Base-by-base conservation (phyloP, 768 basidiomycete genomes). In the Rhizopogon vinicolor region DNA sequence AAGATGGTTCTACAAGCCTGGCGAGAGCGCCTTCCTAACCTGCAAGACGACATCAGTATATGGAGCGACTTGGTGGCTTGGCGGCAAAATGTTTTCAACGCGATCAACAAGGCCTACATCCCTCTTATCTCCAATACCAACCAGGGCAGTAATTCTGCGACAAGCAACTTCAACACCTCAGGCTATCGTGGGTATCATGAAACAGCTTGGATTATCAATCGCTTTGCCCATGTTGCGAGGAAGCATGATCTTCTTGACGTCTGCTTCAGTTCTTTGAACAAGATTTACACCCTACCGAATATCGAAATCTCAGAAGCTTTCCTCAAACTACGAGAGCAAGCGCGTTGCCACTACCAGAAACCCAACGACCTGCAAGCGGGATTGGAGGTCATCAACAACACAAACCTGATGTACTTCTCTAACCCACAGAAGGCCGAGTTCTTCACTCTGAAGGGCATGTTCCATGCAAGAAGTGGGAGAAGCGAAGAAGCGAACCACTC, bases 221-320 rank as follows among this genome's bases (percentile, higher is more conserved):
- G 97, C 14, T 98, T 99, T 66, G 97, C 97, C 8, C 96, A 99
- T 72, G 94, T 98, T 53, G 97, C 97, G 19, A 82, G 97, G 55
- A 96, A 98, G 72, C 97, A 99, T 65, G 91, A 95, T 58, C 80
- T 99, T 7, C 79, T 95, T 44, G 97, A 99, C 46, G 97, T 97
- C 41, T 98, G 97, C 75, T 93, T 92, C 73, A 91, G 82, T 5
- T 90, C 91, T 1, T 78, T 99, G 64, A 94, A 89, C 70, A 98
- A 94, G 74, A 99, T 99, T 60, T 99, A 99, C 72, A 95, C 93
- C 0, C 78, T 99, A 18, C 97, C 97, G 19, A 99, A 99, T 68
- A 99, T 99, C 71, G 97, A 99, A 74, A 99, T 99, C 58, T 96
- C 97, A 3, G 97, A 99, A 68, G 97, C 97, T 1, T 99, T 99